Base-by-base conservation (phyloP, 1,284 basidiomycete species). In the Xerocomus cyaneibrunnescens region DNA sequence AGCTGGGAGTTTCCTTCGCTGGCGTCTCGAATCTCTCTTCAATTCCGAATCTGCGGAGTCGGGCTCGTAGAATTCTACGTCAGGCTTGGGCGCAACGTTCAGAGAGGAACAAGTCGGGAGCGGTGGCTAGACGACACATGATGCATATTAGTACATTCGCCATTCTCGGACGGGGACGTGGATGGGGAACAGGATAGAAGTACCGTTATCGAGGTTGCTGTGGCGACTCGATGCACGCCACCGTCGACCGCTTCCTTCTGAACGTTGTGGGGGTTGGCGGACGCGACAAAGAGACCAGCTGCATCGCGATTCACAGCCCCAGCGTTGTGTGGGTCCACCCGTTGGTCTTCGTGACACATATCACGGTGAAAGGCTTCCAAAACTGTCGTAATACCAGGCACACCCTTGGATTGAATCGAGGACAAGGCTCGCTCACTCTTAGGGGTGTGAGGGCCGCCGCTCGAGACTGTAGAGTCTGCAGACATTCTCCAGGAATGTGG, bases 121-220 rank as follows among this genome's bases (percentile, higher is more conserved):
- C 23, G 61, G 56, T 50, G 67, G 54, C 65, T 66, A 53, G 49
- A 50, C 28, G n/a, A 45, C 19, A 23, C 51, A 43, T 54, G 23
- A 50, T 12, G 55, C 22, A 48, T 39, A 52, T 60, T 41, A 66
- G 67, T 48, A 52, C 35, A 40, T 37, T 34, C 48, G 38, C 55
- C 50, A 48, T 56, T 65, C 48, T 37, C 37, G 47, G 49, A 52
- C 32, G 52, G 50, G 37, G 47, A 38, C 45, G 43, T 43, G 52
- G 32, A 46, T 21, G 40, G 55, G 51, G 56, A 62, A 52, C 31
- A 40, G 47, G 53, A 57, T 52, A 49, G 54, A 67, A 61, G 57
- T 68, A 67, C 65, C 65, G 64, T 67, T 62, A 70, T 70, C 62
- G 61, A 59, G 52, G 62, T 66, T 62, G 63, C 59, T 51, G 59